Conservation (phyloP, 129 eudicot species). For the Flaveria brownii region DNA sequence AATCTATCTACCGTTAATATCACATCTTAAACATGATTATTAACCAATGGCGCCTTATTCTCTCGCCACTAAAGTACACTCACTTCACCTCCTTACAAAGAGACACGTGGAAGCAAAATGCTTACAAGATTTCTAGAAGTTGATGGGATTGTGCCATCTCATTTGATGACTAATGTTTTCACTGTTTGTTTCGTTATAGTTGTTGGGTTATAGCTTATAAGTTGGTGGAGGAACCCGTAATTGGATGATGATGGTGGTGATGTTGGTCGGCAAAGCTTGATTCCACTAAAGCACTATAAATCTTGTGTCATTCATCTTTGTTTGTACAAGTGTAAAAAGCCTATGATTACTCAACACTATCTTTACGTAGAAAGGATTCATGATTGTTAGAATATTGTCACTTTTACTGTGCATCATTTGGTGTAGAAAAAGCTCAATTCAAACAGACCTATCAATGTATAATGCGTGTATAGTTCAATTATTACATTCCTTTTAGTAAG, state of each 20-base stretch:
- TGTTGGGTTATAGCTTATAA: conserved; percentile 14
- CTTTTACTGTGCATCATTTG: conserved; percentile 15
- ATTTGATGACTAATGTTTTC: not conserved
- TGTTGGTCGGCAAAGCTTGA: conserved; percentile 21
- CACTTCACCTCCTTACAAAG: conserved; percentile 2
- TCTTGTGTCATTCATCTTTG: not conserved
- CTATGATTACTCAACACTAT: conserved; percentile 23
- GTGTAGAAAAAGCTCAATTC: conserved; percentile 19
- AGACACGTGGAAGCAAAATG: conserved; percentile 20
- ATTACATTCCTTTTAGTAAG: not conserved
- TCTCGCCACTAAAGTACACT: conserved; percentile 4
- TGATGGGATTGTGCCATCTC: conserved; percentile 31
- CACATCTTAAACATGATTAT: no score
- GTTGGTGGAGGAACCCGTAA: conserved; percentile 11
- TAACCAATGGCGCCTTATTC: no score
- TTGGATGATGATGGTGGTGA: not conserved
- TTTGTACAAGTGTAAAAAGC: conserved; percentile 33
- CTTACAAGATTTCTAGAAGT: conserved; percentile 2
- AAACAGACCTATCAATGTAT: not conserved
- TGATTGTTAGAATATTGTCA: conserved; percentile 20
- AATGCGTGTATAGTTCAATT: not conserved
- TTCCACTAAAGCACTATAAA: conserved; percentile 26
- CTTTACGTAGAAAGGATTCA: conserved; percentile 14
- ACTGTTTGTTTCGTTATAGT: conserved; percentile 15
- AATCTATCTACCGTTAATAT: no score